Percentiles rank a stretch among this genome's conserved stretches.
These are phyloP conservation scores for Blastobotrys terrestris DNA, from an alignment of 805 yeast genomes.

Conservation along the genomic window DNA sequence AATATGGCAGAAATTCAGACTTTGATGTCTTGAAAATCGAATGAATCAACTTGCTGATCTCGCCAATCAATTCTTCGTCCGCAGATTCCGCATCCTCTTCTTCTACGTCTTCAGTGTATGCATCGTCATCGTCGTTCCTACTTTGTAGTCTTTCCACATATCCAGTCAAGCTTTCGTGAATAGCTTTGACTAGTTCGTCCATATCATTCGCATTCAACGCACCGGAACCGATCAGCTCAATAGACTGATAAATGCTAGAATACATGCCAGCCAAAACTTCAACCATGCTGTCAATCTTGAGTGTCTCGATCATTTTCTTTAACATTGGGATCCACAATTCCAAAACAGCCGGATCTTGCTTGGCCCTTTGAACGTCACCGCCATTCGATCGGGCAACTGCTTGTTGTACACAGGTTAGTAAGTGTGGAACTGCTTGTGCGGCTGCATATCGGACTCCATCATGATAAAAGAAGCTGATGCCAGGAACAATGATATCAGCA, in stretches of 20 bases:
- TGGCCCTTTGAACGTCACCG: slow-evolving; percentile 34
- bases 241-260: slow-evolving; percentile 58
- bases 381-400: slow-evolving; percentile 50
- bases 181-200: slow-evolving; percentile 49
- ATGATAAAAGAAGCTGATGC: slow-evolving; percentile 83
- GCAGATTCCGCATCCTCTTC: slow-evolving; percentile 77
- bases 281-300: slow-evolving; percentile 73
- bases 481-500: slow-evolving; percentile 75
- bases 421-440: slow-evolving; percentile 73
- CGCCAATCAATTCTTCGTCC: slow-evolving; percentile 86
- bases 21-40: slow-evolving; percentile 61
- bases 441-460: slow-evolving; percentile 94
- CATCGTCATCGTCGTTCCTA: slow-evolving; percentile 45
- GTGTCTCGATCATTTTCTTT: slow-evolving; percentile 57
- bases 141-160: slow-evolving; percentile 62
- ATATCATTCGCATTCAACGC: slow-evolving; percentile 46
- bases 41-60: slow-evolving; percentile 69
- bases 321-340: slow-evolving; percentile 68
- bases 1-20: slow-evolving; percentile 53
- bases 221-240: slow-evolving; percentile 61
- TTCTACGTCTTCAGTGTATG: slow-evolving; percentile 79
- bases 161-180: slow-evolving; percentile 57
- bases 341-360: slow-evolving; percentile 44
- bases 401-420: slow-evolving; percentile 54
- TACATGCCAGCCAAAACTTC: slow-evolving; percentile 78